Conservation (phyloP, 371 early-diverging fungal species). For the Mucor lusitanicus region DNA sequence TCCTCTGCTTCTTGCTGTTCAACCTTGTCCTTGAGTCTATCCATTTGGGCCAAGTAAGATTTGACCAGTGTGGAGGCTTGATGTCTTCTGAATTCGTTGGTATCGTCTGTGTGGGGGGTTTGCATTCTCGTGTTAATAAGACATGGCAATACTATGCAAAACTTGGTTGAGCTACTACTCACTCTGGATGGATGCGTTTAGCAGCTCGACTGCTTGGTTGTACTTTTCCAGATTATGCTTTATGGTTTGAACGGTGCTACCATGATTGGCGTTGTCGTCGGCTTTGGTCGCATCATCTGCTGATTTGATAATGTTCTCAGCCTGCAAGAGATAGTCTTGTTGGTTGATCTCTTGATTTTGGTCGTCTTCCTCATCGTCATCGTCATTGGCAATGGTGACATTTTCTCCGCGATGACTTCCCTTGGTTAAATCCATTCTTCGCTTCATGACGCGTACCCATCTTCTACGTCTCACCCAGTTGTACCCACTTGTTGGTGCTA, state of each 20-base stretch:
- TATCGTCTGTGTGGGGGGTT: conserved; percentile 23
- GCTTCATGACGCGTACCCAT: conserved; percentile 81
- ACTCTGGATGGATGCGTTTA: conserved; percentile 3
- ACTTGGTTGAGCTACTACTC: no score
- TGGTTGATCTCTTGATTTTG: background rate
- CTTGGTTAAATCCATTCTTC: conserved; percentile 57
- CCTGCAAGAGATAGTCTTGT: conserved; percentile 15
- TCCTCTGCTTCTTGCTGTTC: conserved; percentile 7
- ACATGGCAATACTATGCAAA: no score
- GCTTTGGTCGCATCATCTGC: conserved; percentile 5
- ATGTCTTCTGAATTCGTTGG: conserved; percentile 24
- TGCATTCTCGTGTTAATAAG: no score
- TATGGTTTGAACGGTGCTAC: conserved; percentile 1
- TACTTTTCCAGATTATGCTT: conserved; percentile 8
- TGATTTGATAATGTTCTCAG: conserved; percentile 27
- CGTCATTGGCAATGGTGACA: conserved; percentile 10
- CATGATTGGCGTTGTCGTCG: conserved; percentile 1
- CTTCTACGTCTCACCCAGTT: conserved; percentile 73
- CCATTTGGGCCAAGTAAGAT: conserved; percentile 18
- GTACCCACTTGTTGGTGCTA: conserved; percentile 55
- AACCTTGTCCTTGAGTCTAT: conserved; percentile 12
- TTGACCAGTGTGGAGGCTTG: conserved; percentile 18
- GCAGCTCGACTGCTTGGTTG: background rate
- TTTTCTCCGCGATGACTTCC: conserved; percentile 22
- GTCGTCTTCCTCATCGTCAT: background rate